phyloP scores from a whole-genome alignment of 202 grass and related monocot genomes.

The Brachypodium distachyon region DNA sequence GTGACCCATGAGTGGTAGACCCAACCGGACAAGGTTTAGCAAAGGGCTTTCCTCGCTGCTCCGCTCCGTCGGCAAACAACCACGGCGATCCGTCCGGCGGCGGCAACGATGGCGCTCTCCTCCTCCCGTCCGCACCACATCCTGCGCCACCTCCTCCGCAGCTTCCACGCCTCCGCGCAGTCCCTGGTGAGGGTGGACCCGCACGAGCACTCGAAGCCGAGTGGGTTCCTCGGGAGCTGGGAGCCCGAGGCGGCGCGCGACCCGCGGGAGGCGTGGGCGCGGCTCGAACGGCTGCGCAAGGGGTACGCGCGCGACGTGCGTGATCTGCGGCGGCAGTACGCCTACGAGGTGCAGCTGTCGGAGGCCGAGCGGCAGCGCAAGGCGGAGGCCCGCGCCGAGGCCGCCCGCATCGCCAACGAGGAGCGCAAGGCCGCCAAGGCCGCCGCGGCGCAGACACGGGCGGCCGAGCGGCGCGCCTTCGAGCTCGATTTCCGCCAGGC shows the following conservation, averaged over 20 bases:
- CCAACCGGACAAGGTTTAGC: too few species aligned
- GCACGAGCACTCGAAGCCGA: slow-evolving; percentile 43
- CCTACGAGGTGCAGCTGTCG: slow-evolving; percentile 40
- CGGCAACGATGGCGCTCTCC: slow-evolving; percentile 27
- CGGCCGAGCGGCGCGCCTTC: slow-evolving; percentile 56
- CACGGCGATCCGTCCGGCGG: not conserved
- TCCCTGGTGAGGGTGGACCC: slow-evolving; percentile 9
- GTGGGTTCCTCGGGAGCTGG: slow-evolving; percentile 58
- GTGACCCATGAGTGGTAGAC: too few species aligned
- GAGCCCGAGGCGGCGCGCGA: too few species aligned
- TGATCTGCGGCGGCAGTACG: slow-evolving; percentile 35
- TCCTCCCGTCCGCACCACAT: slow-evolving; percentile 12
- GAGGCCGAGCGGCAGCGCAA: slow-evolving; percentile 48
- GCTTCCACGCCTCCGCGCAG: slow-evolving; percentile 15
- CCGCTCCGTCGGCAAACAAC: not conserved
- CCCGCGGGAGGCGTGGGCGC: slow-evolving; percentile 44
- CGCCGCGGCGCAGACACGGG: slow-evolving; percentile 59
- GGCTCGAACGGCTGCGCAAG: slow-evolving; percentile 63
- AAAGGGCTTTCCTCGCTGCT: too few species aligned
- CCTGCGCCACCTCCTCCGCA: slow-evolving; percentile 4
- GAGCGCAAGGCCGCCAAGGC: slow-evolving; percentile 77
- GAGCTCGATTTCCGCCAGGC: slow-evolving; percentile 35
- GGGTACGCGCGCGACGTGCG: slow-evolving; percentile 52
- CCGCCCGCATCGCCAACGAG: slow-evolving; percentile 56
- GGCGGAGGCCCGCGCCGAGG: slow-evolving; percentile 34